phyloP scores from a whole-genome alignment of 2,329 filamentous ascomycete species.

The Nothopassalora personata region DNA sequence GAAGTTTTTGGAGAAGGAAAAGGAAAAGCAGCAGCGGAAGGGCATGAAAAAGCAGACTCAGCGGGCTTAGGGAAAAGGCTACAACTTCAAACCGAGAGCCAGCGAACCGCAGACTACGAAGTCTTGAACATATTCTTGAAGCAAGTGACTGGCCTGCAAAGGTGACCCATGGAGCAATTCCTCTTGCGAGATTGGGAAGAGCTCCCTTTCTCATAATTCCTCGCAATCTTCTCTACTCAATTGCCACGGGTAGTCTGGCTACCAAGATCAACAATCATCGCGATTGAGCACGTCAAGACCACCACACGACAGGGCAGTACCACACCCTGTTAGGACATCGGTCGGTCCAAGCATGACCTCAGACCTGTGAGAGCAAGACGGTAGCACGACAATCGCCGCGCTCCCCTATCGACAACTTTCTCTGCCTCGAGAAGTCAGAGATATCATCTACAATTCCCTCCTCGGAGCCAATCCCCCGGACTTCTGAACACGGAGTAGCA shows the following conservation, averaged over 20 bases:
- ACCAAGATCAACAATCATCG: background rate
- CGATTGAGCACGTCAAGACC: background rate
- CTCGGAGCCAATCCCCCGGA: background rate
- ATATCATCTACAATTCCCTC: background rate
- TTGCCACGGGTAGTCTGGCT: background rate
- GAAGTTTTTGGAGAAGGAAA: conserved; percentile 70
- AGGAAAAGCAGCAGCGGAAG: conserved; percentile 64
- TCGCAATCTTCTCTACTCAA: no score
- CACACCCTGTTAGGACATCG: background rate
- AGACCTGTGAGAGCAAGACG: background rate
- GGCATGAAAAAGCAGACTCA: conserved; percentile 57
- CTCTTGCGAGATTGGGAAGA: background rate
- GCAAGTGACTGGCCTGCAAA: background rate
- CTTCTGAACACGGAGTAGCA: background rate
- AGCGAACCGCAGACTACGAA: background rate
- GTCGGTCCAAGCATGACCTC: background rate
- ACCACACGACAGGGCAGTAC: background rate
- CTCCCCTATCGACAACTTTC: background rate
- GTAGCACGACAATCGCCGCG: background rate
- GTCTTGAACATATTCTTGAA: background rate
- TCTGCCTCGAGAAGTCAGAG: background rate
- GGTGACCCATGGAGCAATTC: background rate
- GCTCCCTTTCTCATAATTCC: background rate
- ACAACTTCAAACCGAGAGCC: conserved; percentile 30
- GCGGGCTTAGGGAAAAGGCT: background rate